Percentiles rank a stretch among this genome's conserved stretches.
Conservation (phyloP, 2,329 filamentous ascomycete species). For the Ophiosphaerella narmari region DNA sequence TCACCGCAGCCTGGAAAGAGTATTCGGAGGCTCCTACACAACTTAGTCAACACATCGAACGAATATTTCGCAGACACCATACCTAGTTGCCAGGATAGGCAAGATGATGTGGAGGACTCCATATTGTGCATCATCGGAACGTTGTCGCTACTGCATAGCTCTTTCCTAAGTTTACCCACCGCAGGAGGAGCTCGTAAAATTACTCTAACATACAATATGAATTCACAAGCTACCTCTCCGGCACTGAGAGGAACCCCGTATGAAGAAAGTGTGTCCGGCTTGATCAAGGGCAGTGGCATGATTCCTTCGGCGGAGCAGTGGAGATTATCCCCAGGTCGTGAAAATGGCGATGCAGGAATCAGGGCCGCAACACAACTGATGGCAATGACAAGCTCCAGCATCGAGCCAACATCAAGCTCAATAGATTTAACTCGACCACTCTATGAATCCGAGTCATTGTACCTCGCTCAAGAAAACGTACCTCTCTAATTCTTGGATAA, state of each 20-base stretch:
- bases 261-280: slow-evolving; percentile 8
- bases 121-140: slow-evolving; percentile 24
- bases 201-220: slow-evolving; percentile 6
- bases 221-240: background rate
- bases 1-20: background rate
- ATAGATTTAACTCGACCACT: background rate
- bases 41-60: background rate
- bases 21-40: background rate
- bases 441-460: background rate
- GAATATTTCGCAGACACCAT: slow-evolving; percentile 7
- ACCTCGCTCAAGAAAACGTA: background rate
- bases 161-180: slow-evolving; percentile 10
- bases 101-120: slow-evolving; percentile 20
- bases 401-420: background rate
- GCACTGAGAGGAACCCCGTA: background rate
- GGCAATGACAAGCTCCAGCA: background rate
- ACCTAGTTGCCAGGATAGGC: slow-evolving; percentile 4
- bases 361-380: slow-evolving; percentile 13
- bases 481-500: slow-evolving; percentile 6
- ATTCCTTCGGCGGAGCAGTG: slow-evolving; percentile 6
- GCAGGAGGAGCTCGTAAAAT: slow-evolving; percentile 12
- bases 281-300: slow-evolving; percentile 13
- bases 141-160: slow-evolving; percentile 23
- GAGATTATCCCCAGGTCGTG: background rate
- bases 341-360: slow-evolving; percentile 8